Conservation (phyloP, 2,329 filamentous ascomycete species). For the Berkeleyomyces rouxiae region DNA sequence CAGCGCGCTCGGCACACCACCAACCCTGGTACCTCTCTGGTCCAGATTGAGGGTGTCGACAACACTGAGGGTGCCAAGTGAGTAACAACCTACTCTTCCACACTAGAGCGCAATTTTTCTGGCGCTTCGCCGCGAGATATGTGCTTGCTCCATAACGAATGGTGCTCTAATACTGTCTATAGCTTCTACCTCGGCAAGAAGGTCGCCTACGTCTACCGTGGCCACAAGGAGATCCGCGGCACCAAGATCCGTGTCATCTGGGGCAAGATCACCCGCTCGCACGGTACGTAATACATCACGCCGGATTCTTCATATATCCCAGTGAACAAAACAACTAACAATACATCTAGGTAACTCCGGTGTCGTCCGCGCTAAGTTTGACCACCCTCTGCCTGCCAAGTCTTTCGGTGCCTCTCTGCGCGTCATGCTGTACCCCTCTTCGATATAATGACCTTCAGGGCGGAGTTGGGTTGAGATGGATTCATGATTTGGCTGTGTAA, state of each 20-base stretch:
- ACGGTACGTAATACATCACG: constrained; percentile 46
- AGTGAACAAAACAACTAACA: constrained; percentile 2
- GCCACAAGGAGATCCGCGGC: constrained; percentile 82
- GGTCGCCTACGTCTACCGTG: constrained; percentile 97
- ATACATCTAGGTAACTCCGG: constrained; percentile 67
- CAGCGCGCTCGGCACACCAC: constrained; percentile 86
- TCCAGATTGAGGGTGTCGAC: constrained; percentile 98
- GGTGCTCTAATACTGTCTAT: constrained; percentile 18
- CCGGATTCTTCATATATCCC: background rate
- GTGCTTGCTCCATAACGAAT: background rate
- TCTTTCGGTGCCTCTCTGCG: constrained; percentile 92
- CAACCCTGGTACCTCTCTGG: constrained; percentile 78
- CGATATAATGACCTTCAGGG: constrained; percentile 57
- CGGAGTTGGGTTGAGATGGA: constrained; percentile 47
- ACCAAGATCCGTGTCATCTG: constrained; percentile 99
- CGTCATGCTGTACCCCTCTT: constrained; percentile 95
- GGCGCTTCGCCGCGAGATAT: background rate
- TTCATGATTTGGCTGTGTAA: constrained; percentile 44
- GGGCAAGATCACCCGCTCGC: constrained; percentile 93
- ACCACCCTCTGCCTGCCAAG: constrained; percentile 86
- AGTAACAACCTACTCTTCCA: constrained; percentile 21
- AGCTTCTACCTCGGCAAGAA: constrained; percentile 98
- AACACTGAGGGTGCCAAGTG: constrained; percentile 77
- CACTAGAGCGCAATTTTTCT: background rate
- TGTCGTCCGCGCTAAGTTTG: constrained; percentile 95